Evolutionary conservation across 257 asterid genomes (phyloP).

Genomic region (Anisodus tanguticus): DNA sequence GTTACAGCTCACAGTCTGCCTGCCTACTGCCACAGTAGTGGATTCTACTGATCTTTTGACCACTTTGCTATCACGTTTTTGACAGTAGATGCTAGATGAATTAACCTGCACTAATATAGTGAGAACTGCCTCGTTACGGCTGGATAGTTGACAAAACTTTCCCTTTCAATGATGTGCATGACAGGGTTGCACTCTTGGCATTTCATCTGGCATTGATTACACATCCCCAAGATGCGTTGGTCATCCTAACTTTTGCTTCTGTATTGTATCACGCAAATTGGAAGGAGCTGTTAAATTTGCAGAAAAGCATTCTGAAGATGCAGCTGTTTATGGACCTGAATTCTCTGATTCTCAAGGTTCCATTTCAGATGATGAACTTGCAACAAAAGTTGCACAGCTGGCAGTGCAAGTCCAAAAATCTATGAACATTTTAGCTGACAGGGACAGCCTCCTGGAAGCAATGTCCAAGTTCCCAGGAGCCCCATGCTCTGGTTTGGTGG

Average conservation of each 20-base stretch:
- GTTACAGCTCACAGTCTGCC: neutral
- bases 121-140: neutral
- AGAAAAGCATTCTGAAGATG: slow-evolving; percentile 54
- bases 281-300: slow-evolving; percentile 68
- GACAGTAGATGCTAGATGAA: slow-evolving; percentile 1
- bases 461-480: slow-evolving; percentile 66
- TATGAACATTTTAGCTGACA: slow-evolving; percentile 48
- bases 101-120: neutral
- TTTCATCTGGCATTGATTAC: slow-evolving; percentile 67
- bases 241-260: slow-evolving; percentile 81
- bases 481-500: slow-evolving; percentile 66
- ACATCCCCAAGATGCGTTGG: slow-evolving; percentile 67
- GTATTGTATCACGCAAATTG: slow-evolving; percentile 67
- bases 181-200: slow-evolving; percentile 84
- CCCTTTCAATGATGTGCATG: neutral
- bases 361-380: slow-evolving; percentile 73
- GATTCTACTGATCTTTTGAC: neutral
- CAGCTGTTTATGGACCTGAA: slow-evolving; percentile 61
- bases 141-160: neutral
- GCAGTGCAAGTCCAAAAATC: slow-evolving; percentile 56
- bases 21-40: neutral
- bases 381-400: slow-evolving; percentile 56
- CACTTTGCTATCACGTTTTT: neutral
- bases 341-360: slow-evolving; percentile 45
- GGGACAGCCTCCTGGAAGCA: slow-evolving; percentile 54